These are phyloP conservation scores for Musa balbisiana DNA, from an alignment of 202 grass and related monocot genomes.

Conservation along the genomic window DNA sequence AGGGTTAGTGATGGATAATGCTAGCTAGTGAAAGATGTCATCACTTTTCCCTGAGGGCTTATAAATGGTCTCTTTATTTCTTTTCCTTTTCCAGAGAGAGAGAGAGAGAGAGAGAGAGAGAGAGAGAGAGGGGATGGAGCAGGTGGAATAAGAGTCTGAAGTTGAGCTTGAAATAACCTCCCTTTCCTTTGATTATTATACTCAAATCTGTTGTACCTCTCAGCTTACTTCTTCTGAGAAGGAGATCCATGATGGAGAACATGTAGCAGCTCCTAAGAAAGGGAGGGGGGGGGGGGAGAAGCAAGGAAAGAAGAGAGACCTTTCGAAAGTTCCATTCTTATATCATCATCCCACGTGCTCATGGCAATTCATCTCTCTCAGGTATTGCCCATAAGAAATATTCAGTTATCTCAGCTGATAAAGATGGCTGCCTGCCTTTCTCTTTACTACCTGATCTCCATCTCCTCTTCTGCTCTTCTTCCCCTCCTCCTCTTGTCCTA, in stretches of 20 bases:
- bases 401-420: background rate
- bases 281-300: background rate
- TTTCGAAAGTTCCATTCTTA: conserved; percentile 16
- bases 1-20: background rate
- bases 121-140: conserved; percentile 32
- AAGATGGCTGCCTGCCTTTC: background rate
- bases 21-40: conserved; percentile 54
- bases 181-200: background rate
- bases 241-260: background rate
- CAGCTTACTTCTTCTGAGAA: background rate
- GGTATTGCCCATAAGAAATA: background rate
- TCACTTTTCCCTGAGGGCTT: conserved; percentile 24
- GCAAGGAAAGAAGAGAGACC: background rate
- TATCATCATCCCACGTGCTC: conserved; percentile 14
- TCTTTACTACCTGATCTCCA: too few species aligned
- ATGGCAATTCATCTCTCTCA: conserved; percentile 4
- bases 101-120: conserved; percentile 23
- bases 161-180: too few species aligned
- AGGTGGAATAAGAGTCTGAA: conserved; percentile 19
- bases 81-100: conserved; percentile 66
- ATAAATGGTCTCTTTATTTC: conserved; percentile 44
- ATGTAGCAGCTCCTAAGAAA: background rate
- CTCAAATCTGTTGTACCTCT: background rate
- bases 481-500: background rate
- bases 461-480: background rate